A percentile compares a stretch with the other conserved stretches of the same genome.
Evolutionary conservation across 148 eudicot genomes (phyloP).

Genomic region (Bassia scoparia): DNA sequence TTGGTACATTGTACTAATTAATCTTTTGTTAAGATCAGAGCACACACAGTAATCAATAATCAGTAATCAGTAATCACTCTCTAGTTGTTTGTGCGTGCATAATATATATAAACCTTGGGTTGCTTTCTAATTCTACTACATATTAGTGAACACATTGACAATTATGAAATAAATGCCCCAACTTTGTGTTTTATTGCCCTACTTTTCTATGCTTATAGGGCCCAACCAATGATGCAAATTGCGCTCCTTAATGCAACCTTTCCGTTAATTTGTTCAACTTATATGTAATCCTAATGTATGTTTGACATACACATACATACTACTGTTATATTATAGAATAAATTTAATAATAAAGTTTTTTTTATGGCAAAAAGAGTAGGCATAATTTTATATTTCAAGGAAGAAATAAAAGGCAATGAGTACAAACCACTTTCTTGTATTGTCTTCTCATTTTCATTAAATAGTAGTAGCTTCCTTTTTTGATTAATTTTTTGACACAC

Average conservation of each 20-base stretch:
- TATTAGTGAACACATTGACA: conserved; percentile 16
- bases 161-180: background rate
- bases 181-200: conserved; percentile 20
- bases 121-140: background rate
- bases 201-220: conserved; percentile 20
- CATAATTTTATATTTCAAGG: conserved; percentile 2
- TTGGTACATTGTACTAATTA: conserved; percentile 13
- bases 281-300: conserved; percentile 26
- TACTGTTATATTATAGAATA: no score
- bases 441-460: conserved; percentile 6
- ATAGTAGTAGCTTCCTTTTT: background rate
- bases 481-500: background rate
- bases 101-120: background rate
- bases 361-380: conserved; percentile 14
- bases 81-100: conserved; percentile 23
- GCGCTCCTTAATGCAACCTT: conserved; percentile 27
- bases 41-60: no score
- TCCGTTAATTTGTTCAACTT: conserved; percentile 25
- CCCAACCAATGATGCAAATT: conserved; percentile 28
- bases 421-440: conserved; percentile 17
- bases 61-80: conserved; percentile 14
- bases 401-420: conserved; percentile 13
- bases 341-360: conserved; percentile 18
- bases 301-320: conserved; percentile 17
- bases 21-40: background rate